Conservation (phyloP, 1,139 yeast genomes). For the Yamadazyma friedrichii region DNA sequence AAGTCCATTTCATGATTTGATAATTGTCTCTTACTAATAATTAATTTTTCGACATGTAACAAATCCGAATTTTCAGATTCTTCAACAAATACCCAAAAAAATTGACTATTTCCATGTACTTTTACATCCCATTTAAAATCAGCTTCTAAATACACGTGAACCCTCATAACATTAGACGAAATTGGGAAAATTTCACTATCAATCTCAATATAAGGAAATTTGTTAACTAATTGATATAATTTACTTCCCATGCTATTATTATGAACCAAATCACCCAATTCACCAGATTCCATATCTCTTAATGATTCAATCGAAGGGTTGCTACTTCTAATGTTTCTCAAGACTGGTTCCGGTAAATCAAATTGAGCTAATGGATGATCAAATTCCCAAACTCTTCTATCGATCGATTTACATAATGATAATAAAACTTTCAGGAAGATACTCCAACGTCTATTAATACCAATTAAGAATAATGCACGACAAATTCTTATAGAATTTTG, state of each 20-base stretch:
- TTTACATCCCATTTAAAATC: constrained; percentile 84
- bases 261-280: constrained; percentile 87
- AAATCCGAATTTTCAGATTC: constrained; percentile 75
- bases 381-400: constrained; percentile 81
- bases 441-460: constrained; percentile 91
- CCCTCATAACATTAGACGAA: constrained; percentile 80
- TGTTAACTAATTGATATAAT: constrained; percentile 58
- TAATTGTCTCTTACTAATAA: constrained; percentile 60
- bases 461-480: constrained; percentile 83
- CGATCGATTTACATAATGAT: constrained; percentile 82
- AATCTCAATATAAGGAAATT: constrained; percentile 72
- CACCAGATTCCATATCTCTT: constrained; percentile 71
- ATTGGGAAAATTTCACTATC: constrained; percentile 90
- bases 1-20: constrained; percentile 76
- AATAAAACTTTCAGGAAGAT: constrained; percentile 69
- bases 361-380: constrained; percentile 90
- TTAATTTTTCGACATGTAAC: constrained; percentile 78
- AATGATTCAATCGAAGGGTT: constrained; percentile 69
- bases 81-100: constrained; percentile 91
- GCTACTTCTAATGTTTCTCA: constrained; percentile 61
- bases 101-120: constrained; percentile 79
- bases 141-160: constrained; percentile 67
- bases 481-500: constrained; percentile 93
- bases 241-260: constrained; percentile 70
- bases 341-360: constrained; percentile 67